Percentiles rank a stretch among this genome's conserved stretches.
phyloP scores from a whole-genome alignment of 73 alveolate genomes.

The Tetrahymena thermophila region DNA sequence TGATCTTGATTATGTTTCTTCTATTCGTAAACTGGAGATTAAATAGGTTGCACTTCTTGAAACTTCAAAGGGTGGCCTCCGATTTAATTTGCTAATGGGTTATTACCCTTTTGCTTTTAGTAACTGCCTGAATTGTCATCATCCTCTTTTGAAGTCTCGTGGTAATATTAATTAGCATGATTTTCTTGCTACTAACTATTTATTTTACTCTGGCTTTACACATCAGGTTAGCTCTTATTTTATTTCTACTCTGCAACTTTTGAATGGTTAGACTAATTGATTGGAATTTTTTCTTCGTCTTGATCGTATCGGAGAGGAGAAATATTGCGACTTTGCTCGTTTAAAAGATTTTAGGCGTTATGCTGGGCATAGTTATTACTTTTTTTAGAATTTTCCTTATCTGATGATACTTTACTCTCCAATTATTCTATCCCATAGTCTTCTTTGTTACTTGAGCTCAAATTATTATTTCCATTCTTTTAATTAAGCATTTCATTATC shows the following conservation, averaged over 20 bases:
- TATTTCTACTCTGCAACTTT: background rate
- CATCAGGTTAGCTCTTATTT: background rate
- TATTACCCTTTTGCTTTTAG: background rate
- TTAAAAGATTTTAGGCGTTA: background rate
- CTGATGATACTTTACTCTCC: background rate
- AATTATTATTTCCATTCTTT: background rate
- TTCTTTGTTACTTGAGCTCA: background rate
- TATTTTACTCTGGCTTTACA: background rate
- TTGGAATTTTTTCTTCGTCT: background rate
- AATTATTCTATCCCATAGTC: background rate
- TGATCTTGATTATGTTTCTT: background rate
- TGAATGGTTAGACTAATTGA: background rate
- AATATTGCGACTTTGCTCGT: background rate
- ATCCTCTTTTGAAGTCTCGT: background rate
- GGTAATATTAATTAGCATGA: background rate
- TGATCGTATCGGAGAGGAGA: background rate
- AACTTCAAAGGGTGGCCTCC: background rate
- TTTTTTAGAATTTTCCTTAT: background rate
- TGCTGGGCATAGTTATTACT: background rate
- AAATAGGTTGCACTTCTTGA: background rate
- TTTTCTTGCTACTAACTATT: background rate
- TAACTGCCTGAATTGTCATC: background rate
- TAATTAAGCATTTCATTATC: background rate
- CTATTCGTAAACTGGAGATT: background rate
- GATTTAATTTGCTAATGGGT: background rate